Conservation (phyloP, 208 protist species). For the Crithidia acanthocephali region DNA sequence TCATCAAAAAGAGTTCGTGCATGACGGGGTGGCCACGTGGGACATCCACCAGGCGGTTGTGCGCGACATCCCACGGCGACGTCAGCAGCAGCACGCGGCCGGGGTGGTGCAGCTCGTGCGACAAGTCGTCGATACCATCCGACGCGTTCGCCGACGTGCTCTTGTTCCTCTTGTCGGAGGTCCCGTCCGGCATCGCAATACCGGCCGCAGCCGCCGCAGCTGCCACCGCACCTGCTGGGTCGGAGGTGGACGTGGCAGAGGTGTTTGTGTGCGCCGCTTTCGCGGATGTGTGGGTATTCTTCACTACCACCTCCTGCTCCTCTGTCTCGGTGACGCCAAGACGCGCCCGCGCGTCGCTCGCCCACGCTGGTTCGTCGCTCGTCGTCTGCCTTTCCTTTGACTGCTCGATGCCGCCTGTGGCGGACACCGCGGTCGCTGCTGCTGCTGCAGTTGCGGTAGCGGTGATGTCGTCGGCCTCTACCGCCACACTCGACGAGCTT, state of each 20-base stretch:
- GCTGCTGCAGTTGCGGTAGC: too few relatives aligned
- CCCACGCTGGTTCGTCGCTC: slow-evolving; percentile 6
- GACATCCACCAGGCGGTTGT: slow-evolving; percentile 62
- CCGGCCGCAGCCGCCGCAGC: not conserved
- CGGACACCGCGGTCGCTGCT: too few relatives aligned
- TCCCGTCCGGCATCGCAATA: not conserved
- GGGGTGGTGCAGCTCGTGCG: slow-evolving; percentile 62
- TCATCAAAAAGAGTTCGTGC: slow-evolving; percentile 62
- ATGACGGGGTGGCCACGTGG: slow-evolving; percentile 54
- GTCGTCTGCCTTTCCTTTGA: not conserved
- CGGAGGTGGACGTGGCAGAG: too few relatives aligned
- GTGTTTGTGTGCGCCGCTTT: not conserved
- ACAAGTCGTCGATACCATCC: slow-evolving; percentile 26
- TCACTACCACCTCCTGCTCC: slow-evolving; percentile 18
- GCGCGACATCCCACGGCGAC: slow-evolving; percentile 37
- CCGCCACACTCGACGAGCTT: not conserved
- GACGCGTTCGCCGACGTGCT: not conserved
- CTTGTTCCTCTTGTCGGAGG: not conserved
- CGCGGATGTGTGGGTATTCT: not conserved
- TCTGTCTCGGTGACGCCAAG: not conserved
- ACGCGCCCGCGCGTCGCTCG: not conserved
- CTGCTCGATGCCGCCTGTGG: too few relatives aligned
- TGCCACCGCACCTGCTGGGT: not conserved
- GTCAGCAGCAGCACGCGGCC: slow-evolving; percentile 65
- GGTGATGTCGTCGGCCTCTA: too few relatives aligned